Evolutionary conservation across 495 filamentous ascomycete genomes (phyloP).

Genomic region (Tuber melanosporum): DNA sequence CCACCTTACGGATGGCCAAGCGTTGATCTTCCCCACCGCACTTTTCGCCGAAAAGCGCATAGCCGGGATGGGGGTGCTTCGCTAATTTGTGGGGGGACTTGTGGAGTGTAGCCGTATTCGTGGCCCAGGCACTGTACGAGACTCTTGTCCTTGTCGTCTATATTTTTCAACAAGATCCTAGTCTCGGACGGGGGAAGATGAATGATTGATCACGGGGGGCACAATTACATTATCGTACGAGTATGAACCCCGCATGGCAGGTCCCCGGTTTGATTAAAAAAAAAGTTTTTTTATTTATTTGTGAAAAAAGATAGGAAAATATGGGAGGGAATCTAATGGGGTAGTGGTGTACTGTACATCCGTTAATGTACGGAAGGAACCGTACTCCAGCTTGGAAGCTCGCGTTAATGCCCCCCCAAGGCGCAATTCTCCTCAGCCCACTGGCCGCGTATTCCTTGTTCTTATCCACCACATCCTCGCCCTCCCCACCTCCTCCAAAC

Average conservation of each 20-base stretch:
- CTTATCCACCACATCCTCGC: no score
- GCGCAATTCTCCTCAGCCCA: background rate
- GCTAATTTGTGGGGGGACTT: background rate
- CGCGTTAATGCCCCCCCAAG: no score
- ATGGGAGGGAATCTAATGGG: no score
- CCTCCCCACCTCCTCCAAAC: no score
- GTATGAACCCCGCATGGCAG: background rate
- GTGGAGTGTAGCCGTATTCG: background rate
- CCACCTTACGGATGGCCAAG: no score
- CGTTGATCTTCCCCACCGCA: no score
- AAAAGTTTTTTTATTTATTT: background rate
- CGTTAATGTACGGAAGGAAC: no score
- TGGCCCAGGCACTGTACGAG: background rate
- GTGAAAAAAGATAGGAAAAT: background rate
- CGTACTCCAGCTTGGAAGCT: no score
- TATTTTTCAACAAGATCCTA: background rate
- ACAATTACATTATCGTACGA: background rate
- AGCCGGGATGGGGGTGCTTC: background rate
- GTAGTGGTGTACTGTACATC: no score
- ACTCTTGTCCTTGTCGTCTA: background rate
- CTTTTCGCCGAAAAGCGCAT: background rate
- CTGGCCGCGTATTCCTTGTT: no score
- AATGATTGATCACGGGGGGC: background rate
- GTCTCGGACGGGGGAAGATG: background rate
- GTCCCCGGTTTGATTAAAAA: background rate